Evolutionary conservation across 2,329 filamentous ascomycete species (phyloP).

Genomic region (Zasmidium citrigriseum): DNA sequence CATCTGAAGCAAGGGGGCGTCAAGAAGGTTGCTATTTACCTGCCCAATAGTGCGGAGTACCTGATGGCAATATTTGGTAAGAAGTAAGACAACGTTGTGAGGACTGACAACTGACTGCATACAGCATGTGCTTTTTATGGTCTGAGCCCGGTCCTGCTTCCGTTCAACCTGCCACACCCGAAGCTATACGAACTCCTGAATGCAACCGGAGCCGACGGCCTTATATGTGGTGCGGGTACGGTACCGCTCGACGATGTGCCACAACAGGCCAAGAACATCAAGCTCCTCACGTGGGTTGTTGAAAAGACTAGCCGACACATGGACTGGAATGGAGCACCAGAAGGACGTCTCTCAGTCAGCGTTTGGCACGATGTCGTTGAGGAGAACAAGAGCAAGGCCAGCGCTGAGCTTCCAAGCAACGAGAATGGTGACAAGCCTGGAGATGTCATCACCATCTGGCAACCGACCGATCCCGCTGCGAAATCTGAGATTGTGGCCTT

Average conservation of each 20-base stretch:
- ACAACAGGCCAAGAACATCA: conserved; percentile 68
- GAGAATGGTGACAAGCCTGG: conserved; percentile 55
- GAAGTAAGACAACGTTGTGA: conserved; percentile 14
- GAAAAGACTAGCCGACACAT: conserved; percentile 88
- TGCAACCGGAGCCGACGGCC: conserved; percentile 72
- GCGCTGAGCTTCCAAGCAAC: conserved; percentile 64
- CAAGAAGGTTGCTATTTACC: conserved; percentile 80
- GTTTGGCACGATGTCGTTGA: conserved; percentile 91
- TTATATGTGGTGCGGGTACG: conserved; percentile 84
- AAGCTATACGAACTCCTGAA: conserved; percentile 71
- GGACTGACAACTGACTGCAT: background rate
- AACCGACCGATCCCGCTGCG: conserved; percentile 48
- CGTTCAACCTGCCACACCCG: conserved; percentile 73
- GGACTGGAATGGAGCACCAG: conserved; percentile 89
- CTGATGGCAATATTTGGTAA: conserved; percentile 74
- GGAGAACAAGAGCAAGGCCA: conserved; percentile 62
- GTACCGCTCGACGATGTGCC: conserved; percentile 76
- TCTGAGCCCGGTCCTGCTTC: conserved; percentile 79
- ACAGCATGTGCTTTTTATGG: conserved; percentile 84
- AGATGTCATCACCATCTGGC: conserved; percentile 67
- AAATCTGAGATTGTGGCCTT: conserved; percentile 76
- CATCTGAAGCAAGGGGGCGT: conserved; percentile 68
- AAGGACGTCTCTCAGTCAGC: conserved; percentile 74
- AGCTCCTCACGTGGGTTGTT: conserved; percentile 86
- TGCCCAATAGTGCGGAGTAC: conserved; percentile 91